Base-by-base conservation (phyloP, 305 asterid genomes). In the Fraxinus xanthoxyloides region DNA sequence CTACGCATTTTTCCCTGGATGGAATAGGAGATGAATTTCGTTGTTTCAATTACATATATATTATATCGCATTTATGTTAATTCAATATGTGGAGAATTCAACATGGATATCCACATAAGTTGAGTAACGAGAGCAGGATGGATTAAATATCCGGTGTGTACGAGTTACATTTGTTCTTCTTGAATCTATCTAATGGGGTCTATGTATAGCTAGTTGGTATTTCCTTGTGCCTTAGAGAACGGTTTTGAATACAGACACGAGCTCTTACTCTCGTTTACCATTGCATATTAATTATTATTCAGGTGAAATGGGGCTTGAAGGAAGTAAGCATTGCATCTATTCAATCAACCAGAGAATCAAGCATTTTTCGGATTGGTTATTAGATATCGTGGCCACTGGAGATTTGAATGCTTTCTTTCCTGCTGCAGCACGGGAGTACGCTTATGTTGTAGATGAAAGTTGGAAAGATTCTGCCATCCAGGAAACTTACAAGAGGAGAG, bases 391-490 rank as follows among this genome's bases (percentile, higher is more conserved):
- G 74, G 86, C 92, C 65, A 79, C 86, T 8, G 94, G 97, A 84
- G 90, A 92, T 84, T 40, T 91, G 40, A 89, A 90, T 48, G 78
- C 89, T 17, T 83, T 78, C 82, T 88, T 91, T 74, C 95, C 97
- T 48, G 90, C 92, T 73, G 90, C 92, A 76, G 88, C 97, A 51
- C 89, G 83, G 72, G 96, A 93, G 67, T 83, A 92, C 82, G 95
- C 94, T 85, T 86, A 93, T 12, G 48, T 90, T 19, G 81, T 91
- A 19, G 86, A 90, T 69, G 97, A 91, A 81, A 85, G 90, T 63
- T 95, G 98, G 98, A 90, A 88, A 83, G 90, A 95, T 87, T 93
- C 94, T 73, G 95, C 98, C 74, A 85, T 95, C 80, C 98, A 93
- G 80, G 93, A 89, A 84, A 92, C 95, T 30, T 95, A 91, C 93